phyloP scores from a whole-genome alignment of 495 filamentous ascomycete genomes.

The Trichocladium antarcticum region DNA sequence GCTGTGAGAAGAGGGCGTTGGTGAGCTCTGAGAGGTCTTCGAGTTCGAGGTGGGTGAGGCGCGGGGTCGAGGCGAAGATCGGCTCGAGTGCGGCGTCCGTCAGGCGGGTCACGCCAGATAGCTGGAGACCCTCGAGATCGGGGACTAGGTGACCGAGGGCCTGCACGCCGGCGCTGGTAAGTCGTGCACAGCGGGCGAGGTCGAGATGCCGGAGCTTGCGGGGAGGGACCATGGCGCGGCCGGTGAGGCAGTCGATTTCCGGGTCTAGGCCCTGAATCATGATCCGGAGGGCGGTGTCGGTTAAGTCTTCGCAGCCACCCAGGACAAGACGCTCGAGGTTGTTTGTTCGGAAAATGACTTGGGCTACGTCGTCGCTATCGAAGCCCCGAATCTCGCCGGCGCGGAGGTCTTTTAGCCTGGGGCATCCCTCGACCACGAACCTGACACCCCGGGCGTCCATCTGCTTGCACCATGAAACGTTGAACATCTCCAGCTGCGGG shows the following conservation, averaged over 20 bases:
- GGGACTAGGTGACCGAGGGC: slow-evolving; percentile 64
- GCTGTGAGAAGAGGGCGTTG: slow-evolving; percentile 56
- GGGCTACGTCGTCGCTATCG: slow-evolving; percentile 54
- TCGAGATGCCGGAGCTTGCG: slow-evolving; percentile 77
- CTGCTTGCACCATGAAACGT: slow-evolving; percentile 83
- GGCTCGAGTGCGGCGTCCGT: slow-evolving; percentile 62
- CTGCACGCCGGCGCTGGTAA: slow-evolving; percentile 61
- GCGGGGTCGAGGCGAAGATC: slow-evolving; percentile 61
- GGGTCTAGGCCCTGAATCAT: slow-evolving; percentile 65
- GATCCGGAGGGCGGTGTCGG: slow-evolving; percentile 55
- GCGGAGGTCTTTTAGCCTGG: slow-evolving; percentile 63
- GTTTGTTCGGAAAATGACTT: slow-evolving; percentile 66
- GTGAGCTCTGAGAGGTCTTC: slow-evolving; percentile 75
- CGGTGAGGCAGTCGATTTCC: slow-evolving; percentile 66
- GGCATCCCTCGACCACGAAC: slow-evolving; percentile 60
- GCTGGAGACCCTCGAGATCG: slow-evolving; percentile 65
- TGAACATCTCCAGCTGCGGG: slow-evolving; percentile 65
- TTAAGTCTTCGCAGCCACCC: slow-evolving; percentile 62
- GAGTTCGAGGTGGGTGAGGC: slow-evolving; percentile 76
- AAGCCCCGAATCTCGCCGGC: slow-evolving; percentile 77
- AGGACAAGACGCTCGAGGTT: slow-evolving; percentile 69
- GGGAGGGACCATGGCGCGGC: slow-evolving; percentile 62
- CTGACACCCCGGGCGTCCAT: slow-evolving; percentile 74
- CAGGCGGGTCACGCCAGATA: slow-evolving; percentile 58
- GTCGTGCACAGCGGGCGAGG: slow-evolving; percentile 59